Percentiles rank a stretch among this genome's conserved stretches.
Evolutionary conservation across 768 basidiomycete genomes (phyloP).

Genomic region (Podaxis sp.): DNA sequence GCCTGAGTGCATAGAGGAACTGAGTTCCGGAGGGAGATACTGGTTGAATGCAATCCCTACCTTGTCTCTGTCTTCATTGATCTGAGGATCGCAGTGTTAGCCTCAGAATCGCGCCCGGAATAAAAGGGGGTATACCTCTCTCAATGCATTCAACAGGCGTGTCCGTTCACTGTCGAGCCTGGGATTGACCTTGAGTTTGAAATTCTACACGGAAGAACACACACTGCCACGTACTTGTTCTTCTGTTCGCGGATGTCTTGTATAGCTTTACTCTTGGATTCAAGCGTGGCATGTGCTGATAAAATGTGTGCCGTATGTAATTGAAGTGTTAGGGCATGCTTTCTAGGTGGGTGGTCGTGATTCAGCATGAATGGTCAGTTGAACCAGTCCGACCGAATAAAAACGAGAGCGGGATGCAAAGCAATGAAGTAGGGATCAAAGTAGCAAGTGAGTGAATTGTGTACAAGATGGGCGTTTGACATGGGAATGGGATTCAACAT

Average conservation of each 20-base stretch:
- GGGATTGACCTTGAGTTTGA: constrained; percentile 1
- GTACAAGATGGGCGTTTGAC: not conserved
- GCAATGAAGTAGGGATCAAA: not conserved
- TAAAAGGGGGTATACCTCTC: constrained; percentile 47
- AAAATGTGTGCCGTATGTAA: constrained; percentile 85
- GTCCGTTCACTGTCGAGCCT: constrained; percentile 76
- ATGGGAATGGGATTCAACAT: not conserved
- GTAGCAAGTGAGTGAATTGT: not conserved
- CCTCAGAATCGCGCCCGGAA: not conserved
- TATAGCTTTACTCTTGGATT: constrained; percentile 72
- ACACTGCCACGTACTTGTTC: constrained; percentile 55
- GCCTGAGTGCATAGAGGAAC: constrained; percentile 32
- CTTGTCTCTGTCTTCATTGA: constrained; percentile 83
- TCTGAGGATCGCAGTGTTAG: constrained; percentile 31
- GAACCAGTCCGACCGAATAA: not conserved
- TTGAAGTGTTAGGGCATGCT: constrained; percentile 80
- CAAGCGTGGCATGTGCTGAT: constrained; percentile 75
- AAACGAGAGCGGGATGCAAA: not conserved
- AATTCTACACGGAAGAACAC: not conserved
- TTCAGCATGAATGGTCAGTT: not conserved
- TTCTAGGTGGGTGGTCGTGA: constrained; percentile 36
- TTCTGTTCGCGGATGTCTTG: constrained; percentile 83
- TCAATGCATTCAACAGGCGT: constrained; percentile 60
- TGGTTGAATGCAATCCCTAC: constrained; percentile 18
- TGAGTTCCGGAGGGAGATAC: constrained; percentile 4